Conservation (phyloP, 345 rosid genomes). For the Euphorbia peplus region DNA sequence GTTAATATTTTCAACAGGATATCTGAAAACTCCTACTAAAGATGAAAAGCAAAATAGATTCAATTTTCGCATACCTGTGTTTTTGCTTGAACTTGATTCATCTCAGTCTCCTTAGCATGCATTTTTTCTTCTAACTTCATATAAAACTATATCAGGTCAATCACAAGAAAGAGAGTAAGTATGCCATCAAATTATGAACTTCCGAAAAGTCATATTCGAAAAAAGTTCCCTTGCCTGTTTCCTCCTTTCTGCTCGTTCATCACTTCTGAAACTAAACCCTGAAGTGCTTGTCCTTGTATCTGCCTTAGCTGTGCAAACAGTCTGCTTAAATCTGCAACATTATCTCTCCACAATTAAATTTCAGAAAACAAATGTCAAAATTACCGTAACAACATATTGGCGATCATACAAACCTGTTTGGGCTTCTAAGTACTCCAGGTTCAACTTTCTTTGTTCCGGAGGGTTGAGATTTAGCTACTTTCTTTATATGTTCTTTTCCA, state of each 20-base stretch:
- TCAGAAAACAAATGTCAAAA: not conserved
- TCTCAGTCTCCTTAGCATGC: conserved; percentile 70
- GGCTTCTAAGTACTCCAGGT: conserved; percentile 32
- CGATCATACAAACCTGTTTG: conserved; percentile 43
- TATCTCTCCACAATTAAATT: conserved; percentile 16
- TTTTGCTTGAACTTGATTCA: conserved; percentile 57
- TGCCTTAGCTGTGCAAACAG: conserved; percentile 37
- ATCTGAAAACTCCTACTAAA: not conserved
- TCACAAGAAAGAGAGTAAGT: conserved; percentile 10
- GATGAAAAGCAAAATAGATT: not conserved
- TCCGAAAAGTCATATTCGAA: not conserved
- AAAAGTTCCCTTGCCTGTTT: conserved; percentile 55
- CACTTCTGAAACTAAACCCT: conserved; percentile 55
- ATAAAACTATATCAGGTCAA: conserved; percentile 43
- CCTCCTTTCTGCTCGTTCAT: conserved; percentile 74
- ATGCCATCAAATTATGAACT: not conserved
- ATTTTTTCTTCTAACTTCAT: conserved; percentile 70
- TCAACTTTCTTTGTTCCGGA: conserved; percentile 36
- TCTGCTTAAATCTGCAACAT: conserved; percentile 42
- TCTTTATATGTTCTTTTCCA: conserved; percentile 44
- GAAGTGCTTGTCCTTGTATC: conserved; percentile 37
- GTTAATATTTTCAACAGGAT: not conserved
- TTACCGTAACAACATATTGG: not conserved
- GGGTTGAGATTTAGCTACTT: conserved; percentile 38
- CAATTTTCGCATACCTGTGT: conserved; percentile 49